Evolutionary conservation across 345 rosid genomes (phyloP), one percentile per base, ranked within the genome.

Genomic region (Moricandia moricandioides): DNA sequence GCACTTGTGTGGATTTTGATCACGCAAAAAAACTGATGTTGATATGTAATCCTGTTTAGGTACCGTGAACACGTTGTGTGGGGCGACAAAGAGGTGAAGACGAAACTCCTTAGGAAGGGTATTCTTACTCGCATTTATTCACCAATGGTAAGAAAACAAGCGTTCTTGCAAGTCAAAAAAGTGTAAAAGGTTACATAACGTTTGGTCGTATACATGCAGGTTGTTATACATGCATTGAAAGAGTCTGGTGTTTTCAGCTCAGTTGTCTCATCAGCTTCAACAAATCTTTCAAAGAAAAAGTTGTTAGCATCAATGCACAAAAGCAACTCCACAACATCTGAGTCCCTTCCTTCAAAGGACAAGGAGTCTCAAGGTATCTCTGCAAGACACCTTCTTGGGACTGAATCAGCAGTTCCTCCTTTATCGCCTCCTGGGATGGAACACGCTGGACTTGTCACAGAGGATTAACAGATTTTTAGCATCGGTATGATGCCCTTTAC

Each of bases 61-160:
- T 95, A 90, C 54, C 90, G 66, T 58, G 99, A 89, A 69, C 97
- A 86, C 16, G 85, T 95, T 59, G 94, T 95, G 31, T 95, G 99
- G 98, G 89, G 88, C 0, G 94, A 95, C 80, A 86, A 89, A 83
- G 90, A 83, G 12, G 63, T 90, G 65, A 95, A 85, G 70, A 62
- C 87, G 40, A 95, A 92, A 72, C 98, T 92, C 66, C 66, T 88
- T 49, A 85, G 84, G 47, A 95, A 90, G 88, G 98, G 97, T 59
- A 86, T 95, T 65, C 83, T 95, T 60, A 86, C 91, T 70, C 92
- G 92, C 74, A 84, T 95, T 49, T 87, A 95, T 80, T 80, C 96
- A 67, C 99, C 98, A 69, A 90, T 88, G 99, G 99, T 95, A 80
- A 82, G 81, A n/a, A n/a, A n/a, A n/a, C n/a, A n/a, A n/a, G 24